Base-by-base conservation (phyloP, 129 eudicot genomes). In the Flaveria brownii region DNA sequence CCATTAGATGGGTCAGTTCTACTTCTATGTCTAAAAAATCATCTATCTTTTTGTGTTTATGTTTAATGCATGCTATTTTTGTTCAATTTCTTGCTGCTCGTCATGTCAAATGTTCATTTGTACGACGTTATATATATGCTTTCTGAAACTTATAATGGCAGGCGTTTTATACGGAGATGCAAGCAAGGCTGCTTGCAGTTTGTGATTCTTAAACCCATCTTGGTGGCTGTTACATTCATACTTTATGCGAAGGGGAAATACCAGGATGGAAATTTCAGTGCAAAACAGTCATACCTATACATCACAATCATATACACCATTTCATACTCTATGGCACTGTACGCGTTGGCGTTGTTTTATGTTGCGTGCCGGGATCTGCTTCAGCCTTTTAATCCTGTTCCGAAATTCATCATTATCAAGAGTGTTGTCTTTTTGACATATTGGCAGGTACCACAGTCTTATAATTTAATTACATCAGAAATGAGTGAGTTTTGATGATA, bases 151-250 rank as follows among this genome's bases (percentile, higher is more conserved):
- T 74, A 80, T 85, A 55, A 26, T 85, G 73, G 75, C 93, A 93
- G 98, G 87, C 98, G 98, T 73, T 93, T 93, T 72, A 93, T 93
- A 52, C 86, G 98, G 79, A 87, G 93, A 72, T 93, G 97, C 89
- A 93, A 93, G 74, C 98, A 93, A 82, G 98, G 98, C 51, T 87
- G 98, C 74, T 83, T 93, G 91, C 98, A 93, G 80, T 93, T 93
- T 69, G 98, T 93, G 78, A 91, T 93, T 68, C 91, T 93, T 46
- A 93, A 93, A 80, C 98, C 98, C n/a, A 81, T 91, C 42, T 84
- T 91, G 77, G 97, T 91, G 68, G 88, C 83, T 42, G 84, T 91
- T 54, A 93, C 98, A 66, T 73, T 93, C 69, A 78, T 93, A 70
- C 87, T 93, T 3, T 93, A 91, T 57, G 90, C 96, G 18, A 94